Evolutionary conservation across 768 basidiomycete genomes (phyloP).

Genomic region (Suillus alpinus): DNA sequence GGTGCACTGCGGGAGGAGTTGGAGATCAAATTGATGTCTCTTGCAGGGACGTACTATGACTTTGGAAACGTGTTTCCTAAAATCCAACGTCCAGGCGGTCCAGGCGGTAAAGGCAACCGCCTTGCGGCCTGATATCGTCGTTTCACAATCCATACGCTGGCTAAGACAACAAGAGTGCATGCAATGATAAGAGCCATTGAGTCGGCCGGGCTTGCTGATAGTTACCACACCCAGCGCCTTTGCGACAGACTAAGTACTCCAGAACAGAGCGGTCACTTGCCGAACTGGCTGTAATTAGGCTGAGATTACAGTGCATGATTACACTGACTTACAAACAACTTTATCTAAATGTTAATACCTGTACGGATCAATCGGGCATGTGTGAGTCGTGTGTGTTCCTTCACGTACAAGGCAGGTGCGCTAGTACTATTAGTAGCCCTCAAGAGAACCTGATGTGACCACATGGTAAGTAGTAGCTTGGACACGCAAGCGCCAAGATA

Average conservation of each 20-base stretch:
- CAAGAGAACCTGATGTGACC: background rate
- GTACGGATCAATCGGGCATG: background rate
- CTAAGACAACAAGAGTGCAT: background rate
- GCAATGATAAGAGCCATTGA: background rate
- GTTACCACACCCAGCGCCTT: background rate
- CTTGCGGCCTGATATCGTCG: background rate
- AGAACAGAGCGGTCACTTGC: background rate
- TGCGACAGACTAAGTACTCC: background rate
- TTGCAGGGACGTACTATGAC: constrained; percentile 21
- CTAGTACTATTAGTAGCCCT: background rate
- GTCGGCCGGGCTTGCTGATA: background rate
- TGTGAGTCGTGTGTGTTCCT: background rate
- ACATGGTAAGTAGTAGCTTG: too few relatives aligned
- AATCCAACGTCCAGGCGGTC: constrained; percentile 24
- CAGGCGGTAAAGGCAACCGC: constrained; percentile 20
- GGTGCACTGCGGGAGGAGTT: background rate
- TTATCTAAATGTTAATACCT: background rate
- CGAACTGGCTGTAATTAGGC: background rate
- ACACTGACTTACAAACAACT: background rate
- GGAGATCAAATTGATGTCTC: background rate
- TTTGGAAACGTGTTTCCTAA: constrained; percentile 19
- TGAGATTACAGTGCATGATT: background rate
- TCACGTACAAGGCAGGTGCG: background rate
- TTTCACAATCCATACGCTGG: background rate
- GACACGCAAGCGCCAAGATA: too few relatives aligned